These are phyloP conservation scores for Psophocarpus tetragonolobus DNA, from an alignment of 306 rosid genomes.

Conservation along the genomic window DNA sequence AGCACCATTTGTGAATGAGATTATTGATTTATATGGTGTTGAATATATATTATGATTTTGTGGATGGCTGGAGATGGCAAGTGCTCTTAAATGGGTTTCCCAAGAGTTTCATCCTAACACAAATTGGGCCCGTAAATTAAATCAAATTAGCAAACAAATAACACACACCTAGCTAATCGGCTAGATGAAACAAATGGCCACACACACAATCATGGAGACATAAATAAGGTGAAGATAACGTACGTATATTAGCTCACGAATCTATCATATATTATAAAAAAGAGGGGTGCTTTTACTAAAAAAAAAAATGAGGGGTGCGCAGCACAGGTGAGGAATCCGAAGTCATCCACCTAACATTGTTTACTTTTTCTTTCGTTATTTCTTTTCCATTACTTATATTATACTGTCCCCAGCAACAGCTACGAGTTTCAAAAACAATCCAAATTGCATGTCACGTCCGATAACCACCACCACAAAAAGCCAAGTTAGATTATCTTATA, in stretches of 20 bases:
- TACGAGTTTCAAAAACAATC: background rate
- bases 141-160: conserved; percentile 25
- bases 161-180: conserved; percentile 37
- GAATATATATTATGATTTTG: background rate
- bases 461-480: conserved; percentile 44
- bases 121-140: background rate
- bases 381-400: background rate
- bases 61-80: background rate
- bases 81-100: background rate
- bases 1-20: background rate
- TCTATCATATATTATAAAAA: conserved; percentile 21
- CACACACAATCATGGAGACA: conserved; percentile 27
- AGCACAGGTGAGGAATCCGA: conserved; percentile 40
- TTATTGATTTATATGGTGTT: background rate
- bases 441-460: conserved; percentile 39
- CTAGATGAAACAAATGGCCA: background rate
- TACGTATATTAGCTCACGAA: conserved; percentile 35
- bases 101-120: background rate
- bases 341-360: conserved; percentile 40
- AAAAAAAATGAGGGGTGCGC: conserved; percentile 25
- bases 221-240: conserved; percentile 42
- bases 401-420: conserved; percentile 33
- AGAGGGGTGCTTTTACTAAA: no score
- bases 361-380: conserved; percentile 25
- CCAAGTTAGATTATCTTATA: conserved; percentile 3